Base-by-base conservation (phyloP, 1,284 basidiomycete genomes). In the Chondrostereum purpureum region DNA sequence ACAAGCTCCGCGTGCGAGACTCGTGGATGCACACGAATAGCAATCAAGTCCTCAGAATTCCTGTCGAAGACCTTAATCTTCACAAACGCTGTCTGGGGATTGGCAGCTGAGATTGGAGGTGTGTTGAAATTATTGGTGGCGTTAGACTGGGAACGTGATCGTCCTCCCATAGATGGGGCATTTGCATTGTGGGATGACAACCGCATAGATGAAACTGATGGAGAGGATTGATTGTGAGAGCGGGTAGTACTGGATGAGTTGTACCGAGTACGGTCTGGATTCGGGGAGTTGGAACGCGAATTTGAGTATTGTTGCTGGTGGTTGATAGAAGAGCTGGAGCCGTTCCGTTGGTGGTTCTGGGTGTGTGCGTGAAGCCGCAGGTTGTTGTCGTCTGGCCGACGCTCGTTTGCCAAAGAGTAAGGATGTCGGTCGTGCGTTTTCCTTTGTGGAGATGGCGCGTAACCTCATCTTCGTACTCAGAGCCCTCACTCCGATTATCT, bases 61-160 rank as follows among this genome's bases (percentile, higher is more conserved):
- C 87, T 77, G 63, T 96, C 88, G 59, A 95, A 96, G 45, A 99
- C 92, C 70, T 99, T 99, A 69, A 99, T 96, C 70, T 97, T 97
- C 55, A 97, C 78, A 65, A 93, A 95, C 27, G 91, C 81, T 27
- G 88, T 81, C 55, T 88, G 84, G 12, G 81, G 78, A 54, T 85
- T 87, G 44, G 72, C 75, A 13, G 79, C 77, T 36, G 83, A 88
- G 56, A 88, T 84, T n/a, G 80, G 71, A 6, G 84, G 86, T 16
- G 70, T 78, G 54, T 76, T 83, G 50, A 74, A 56, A 51, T 72
- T 81, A 41, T 62, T 60, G 5, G 70, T 66, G 5, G 75, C 73
- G 18, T 64, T 68, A 21, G 78, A 80, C 12, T 75, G 72, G 10
- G 82, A 77, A 18, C 73, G 74, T 14, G 78, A 71, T 21, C 77